A percentile compares a stretch with the other conserved stretches of the same genome.
These are phyloP conservation scores for Claviceps paspali DNA, from an alignment of 2,329 filamentous ascomycete genomes.

Conservation along the genomic window DNA sequence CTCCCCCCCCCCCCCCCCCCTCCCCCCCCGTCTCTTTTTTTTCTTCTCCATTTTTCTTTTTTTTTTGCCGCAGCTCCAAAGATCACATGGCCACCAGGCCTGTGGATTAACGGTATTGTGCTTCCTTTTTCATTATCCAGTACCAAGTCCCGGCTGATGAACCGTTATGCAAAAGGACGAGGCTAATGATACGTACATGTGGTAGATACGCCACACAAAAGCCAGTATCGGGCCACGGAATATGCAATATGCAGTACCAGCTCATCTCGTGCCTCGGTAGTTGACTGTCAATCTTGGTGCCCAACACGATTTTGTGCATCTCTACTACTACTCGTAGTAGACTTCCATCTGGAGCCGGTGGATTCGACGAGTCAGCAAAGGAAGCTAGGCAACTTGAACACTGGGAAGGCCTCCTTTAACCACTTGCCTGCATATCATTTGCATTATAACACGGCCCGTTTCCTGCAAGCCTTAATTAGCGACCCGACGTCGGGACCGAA, in stretches of 20 bases:
- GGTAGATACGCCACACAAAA: background rate
- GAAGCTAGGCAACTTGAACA: too few species aligned
- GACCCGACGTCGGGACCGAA: background rate
- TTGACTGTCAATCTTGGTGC: background rate
- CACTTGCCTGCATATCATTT: too few species aligned
- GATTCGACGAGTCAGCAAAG: background rate
- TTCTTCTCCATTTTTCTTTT: too few species aligned
- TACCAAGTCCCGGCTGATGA: background rate
- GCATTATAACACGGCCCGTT: too few species aligned
- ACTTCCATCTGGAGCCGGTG: too few species aligned
- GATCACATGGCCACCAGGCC: background rate
- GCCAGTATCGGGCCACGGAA: background rate
- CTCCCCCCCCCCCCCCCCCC: too few species aligned
- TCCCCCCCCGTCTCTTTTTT: too few species aligned
- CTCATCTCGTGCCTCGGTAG: background rate
- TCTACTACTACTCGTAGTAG: too few species aligned
- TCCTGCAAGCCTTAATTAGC: background rate
- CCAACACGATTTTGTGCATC: slow-evolving; percentile 2
- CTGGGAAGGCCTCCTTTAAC: background rate
- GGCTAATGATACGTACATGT: too few species aligned
- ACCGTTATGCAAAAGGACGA: too few species aligned
- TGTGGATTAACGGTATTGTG: background rate
- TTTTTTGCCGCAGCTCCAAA: too few species aligned
- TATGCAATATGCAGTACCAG: background rate
- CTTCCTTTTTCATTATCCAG: background rate